Evolutionary conservation across 805 yeast genomes (phyloP).

Genomic region (Kockiozyma suomiensis): DNA sequence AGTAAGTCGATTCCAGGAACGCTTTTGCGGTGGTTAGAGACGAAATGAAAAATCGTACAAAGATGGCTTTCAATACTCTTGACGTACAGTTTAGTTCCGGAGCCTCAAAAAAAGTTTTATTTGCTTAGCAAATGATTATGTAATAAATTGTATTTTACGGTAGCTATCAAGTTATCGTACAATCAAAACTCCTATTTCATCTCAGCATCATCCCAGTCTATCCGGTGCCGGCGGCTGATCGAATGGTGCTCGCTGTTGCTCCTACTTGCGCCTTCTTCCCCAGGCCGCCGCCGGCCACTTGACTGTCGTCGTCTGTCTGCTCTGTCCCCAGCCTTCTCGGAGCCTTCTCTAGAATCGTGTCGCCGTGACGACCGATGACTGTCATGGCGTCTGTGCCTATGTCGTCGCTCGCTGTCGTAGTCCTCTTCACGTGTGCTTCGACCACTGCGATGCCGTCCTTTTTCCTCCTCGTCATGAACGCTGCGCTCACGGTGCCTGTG

Average conservation of each 20-base stretch:
- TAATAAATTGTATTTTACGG: too few relatives aligned
- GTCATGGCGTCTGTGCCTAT: neutral
- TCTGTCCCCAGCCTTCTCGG: neutral
- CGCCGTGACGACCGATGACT: neutral
- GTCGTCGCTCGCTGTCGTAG: conserved; percentile 3
- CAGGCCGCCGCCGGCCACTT: neutral
- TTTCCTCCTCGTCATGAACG: neutral
- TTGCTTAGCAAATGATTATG: too few relatives aligned
- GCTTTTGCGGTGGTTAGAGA: too few relatives aligned
- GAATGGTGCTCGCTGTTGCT: neutral
- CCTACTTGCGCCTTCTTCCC: neutral
- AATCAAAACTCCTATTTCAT: neutral
- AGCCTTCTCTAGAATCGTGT: neutral
- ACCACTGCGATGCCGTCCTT: neutral
- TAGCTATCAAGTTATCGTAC: too few relatives aligned
- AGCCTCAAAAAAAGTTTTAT: too few relatives aligned
- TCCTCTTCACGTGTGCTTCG: neutral
- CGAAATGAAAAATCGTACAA: too few relatives aligned
- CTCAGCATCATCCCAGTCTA: conserved; percentile 4
- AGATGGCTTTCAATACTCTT: too few relatives aligned
- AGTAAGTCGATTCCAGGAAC: too few relatives aligned
- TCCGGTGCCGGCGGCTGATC: conserved; percentile 1
- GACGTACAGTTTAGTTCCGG: too few relatives aligned
- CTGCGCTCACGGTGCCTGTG: neutral
- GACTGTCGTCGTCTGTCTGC: neutral